Conservation (phyloP, 2,329 filamentous ascomycete genomes). For the Colletotrichum liriopes region DNA sequence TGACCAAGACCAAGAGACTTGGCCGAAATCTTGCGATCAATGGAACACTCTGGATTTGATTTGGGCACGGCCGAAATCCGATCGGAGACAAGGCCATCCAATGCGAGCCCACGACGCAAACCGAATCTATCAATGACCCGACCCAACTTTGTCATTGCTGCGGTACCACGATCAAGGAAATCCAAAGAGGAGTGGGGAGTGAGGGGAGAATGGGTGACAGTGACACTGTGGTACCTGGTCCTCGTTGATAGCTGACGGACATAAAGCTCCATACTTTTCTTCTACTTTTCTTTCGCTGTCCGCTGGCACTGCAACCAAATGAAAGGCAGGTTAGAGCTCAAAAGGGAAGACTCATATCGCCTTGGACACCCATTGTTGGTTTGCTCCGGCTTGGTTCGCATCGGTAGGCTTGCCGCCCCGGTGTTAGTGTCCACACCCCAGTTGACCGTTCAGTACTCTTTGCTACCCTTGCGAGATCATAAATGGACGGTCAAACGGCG, state of each 20-base stretch:
- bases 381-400: slow-evolving; percentile 31
- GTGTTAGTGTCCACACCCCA: background rate
- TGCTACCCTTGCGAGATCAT: slow-evolving; percentile 4
- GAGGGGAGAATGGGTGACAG: background rate
- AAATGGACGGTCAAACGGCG: slow-evolving; percentile 29
- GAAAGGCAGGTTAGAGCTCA: slow-evolving; percentile 4
- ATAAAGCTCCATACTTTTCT: slow-evolving; percentile 18
- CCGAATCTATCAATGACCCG: background rate
- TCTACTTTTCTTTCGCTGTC: background rate
- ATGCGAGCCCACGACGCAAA: background rate
- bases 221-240: background rate
- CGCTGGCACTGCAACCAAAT: slow-evolving; percentile 14
- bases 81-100: slow-evolving; percentile 6
- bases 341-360: slow-evolving; percentile 21
- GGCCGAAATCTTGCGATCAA: slow-evolving; percentile 2
- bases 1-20: background rate
- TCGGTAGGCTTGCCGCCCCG: slow-evolving; percentile 25
- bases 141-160: slow-evolving; percentile 13
- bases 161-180: slow-evolving; percentile 33
- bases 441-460: slow-evolving; percentile 1
- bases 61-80: slow-evolving; percentile 6
- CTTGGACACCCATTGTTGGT: slow-evolving; percentile 13
- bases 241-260: slow-evolving; percentile 19
- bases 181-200: background rate
- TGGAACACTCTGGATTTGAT: background rate